Percentiles rank a stretch among this genome's conserved stretches.
Evolutionary conservation across 768 basidiomycete species (phyloP).

Genomic region (Cystofilobasidium capitatum): DNA sequence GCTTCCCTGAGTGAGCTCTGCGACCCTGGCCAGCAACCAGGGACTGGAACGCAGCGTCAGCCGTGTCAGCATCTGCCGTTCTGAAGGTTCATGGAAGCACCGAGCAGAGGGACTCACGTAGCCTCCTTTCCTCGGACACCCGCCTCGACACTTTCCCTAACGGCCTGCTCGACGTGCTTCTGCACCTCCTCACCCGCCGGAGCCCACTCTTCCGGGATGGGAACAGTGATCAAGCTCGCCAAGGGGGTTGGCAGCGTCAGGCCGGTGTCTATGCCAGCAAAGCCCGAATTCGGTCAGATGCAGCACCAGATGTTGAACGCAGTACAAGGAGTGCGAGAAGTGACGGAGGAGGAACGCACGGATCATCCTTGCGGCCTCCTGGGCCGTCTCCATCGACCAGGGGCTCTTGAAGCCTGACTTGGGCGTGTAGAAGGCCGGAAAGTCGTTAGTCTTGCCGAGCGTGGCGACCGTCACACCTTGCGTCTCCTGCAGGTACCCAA

Average conservation of each 20-base stretch:
- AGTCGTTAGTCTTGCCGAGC: constrained; percentile 64
- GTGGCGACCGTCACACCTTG: constrained; percentile 84
- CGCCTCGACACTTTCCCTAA: constrained; percentile 68
- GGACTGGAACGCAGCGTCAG: constrained; percentile 41
- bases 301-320: no score
- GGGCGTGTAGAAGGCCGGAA: constrained; percentile 89
- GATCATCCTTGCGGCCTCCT: constrained; percentile 62
- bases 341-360: constrained; percentile 44
- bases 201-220: constrained; percentile 73
- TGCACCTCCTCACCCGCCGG: constrained; percentile 55
- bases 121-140: constrained; percentile 81
- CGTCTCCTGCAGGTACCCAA: constrained; percentile 57
- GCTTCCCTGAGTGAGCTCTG: constrained; percentile 68
- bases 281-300: no score
- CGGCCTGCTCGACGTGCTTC: constrained; percentile 65
- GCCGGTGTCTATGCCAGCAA: constrained; percentile 59
- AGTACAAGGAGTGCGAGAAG: background rate
- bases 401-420: constrained; percentile 77
- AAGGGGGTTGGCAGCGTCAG: constrained; percentile 61
- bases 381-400: constrained; percentile 59
- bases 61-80: no score
- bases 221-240: constrained; percentile 74
- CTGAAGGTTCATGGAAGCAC: no score
- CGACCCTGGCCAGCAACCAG: constrained; percentile 77
- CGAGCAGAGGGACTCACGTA: constrained; percentile 44